Conservation (phyloP, 139 green algal genomes). For the Chloropicon primus region DNA sequence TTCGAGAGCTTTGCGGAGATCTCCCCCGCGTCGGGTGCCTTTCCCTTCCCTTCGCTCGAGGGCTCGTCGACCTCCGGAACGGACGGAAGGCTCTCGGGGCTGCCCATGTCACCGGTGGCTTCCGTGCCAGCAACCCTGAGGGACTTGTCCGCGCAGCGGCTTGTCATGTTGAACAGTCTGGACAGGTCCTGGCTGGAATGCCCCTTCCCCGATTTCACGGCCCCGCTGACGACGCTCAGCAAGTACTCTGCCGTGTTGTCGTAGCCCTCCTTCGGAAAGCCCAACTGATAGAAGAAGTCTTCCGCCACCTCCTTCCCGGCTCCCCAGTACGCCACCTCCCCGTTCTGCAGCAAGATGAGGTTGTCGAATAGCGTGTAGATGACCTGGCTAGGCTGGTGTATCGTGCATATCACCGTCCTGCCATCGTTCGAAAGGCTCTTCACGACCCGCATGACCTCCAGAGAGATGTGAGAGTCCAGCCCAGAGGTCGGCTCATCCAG, state of each 20-base stretch:
- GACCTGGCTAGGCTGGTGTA: neutral
- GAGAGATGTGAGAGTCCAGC: neutral
- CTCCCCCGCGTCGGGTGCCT: too few relatives aligned
- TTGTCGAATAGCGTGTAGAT: neutral
- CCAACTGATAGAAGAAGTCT: neutral
- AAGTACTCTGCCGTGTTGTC: neutral
- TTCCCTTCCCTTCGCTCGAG: neutral
- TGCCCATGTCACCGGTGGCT: too few relatives aligned
- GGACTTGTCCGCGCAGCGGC: neutral
- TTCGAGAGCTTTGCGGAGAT: too few relatives aligned
- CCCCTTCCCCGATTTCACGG: neutral
- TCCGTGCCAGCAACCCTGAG: neutral
- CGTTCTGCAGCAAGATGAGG: neutral
- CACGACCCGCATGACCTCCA: neutral
- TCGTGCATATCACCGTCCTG: neutral
- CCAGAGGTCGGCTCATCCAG: neutral
- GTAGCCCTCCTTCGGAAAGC: neutral
- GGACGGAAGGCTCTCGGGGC: neutral
- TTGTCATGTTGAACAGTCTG: neutral
- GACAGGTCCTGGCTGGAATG: neutral
- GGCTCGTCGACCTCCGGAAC: neutral
- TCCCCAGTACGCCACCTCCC: neutral
- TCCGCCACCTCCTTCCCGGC: neutral
- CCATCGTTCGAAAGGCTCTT: conserved; percentile 1
- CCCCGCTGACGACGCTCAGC: neutral